Evolutionary conservation across 768 basidiomycete genomes (phyloP).

Genomic region (Asterophora parasitica): DNA sequence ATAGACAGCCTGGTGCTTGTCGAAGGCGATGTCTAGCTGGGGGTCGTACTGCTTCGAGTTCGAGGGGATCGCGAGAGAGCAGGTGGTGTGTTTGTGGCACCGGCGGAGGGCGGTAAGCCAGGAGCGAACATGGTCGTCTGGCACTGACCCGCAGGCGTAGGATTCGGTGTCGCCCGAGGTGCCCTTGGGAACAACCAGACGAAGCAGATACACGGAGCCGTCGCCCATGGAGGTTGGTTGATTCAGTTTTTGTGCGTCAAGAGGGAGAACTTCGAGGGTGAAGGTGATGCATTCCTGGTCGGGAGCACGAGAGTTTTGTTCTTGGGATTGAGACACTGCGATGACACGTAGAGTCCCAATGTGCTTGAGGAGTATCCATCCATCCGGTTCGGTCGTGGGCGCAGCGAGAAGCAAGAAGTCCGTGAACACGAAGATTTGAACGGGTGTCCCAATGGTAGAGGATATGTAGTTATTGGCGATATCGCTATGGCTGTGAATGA

Average conservation of each 20-base stretch:
- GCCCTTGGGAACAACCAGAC: slow-evolving; percentile 24
- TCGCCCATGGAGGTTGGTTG: slow-evolving; percentile 29
- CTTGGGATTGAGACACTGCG: slow-evolving; percentile 1
- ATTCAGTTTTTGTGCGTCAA: slow-evolving; percentile 35
- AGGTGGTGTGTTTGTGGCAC: slow-evolving; percentile 45
- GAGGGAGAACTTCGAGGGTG: slow-evolving; percentile 46
- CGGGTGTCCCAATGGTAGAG: slow-evolving; percentile 10
- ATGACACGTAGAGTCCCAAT: slow-evolving; percentile 48
- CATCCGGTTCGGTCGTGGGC: slow-evolving; percentile 21
- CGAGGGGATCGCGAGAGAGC: slow-evolving; percentile 28
- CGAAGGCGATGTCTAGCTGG: slow-evolving; percentile 22
- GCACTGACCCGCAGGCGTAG: too few relatives aligned
- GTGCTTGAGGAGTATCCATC: slow-evolving; percentile 25
- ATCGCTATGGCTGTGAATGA: not conserved
- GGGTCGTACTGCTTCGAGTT: slow-evolving; percentile 16
- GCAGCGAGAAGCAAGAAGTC: slow-evolving; percentile 63
- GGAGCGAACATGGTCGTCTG: slow-evolving; percentile 2
- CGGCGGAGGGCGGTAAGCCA: slow-evolving; percentile 54
- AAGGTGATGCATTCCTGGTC: slow-evolving; percentile 35
- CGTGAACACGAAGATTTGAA: slow-evolving; percentile 46
- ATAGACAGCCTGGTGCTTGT: slow-evolving; percentile 30
- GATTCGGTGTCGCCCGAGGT: slow-evolving; percentile 6
- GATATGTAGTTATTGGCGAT: not conserved
- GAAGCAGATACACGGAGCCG: slow-evolving; percentile 28
- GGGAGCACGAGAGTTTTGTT: slow-evolving; percentile 12